Base-by-base conservation (phyloP, 2,329 filamentous ascomycete species). In the Apiospora rasikravindrae region DNA sequence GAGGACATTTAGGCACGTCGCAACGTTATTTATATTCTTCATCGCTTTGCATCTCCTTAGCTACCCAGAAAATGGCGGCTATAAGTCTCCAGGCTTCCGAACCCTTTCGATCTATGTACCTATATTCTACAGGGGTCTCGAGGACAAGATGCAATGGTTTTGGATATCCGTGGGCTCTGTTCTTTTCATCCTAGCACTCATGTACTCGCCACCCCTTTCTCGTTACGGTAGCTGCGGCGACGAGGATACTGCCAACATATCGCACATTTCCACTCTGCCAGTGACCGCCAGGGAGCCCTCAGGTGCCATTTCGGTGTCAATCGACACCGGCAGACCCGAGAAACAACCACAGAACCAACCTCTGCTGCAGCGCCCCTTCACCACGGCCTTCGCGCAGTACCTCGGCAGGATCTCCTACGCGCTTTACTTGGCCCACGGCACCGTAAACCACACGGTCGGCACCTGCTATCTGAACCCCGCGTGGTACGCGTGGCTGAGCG, bases 391-490 rank as follows among this genome's bases (percentile, higher is more conserved):
- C n/a, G 82, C 89, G 5, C 88, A 90, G 76, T 91, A 91, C 79
- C 81, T 91, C 8, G 89, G 89, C 72, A 86, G 86, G 77, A 87
- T 91, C 75, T 90, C 88, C 70, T 91, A 89, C 77, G 86, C 88
- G 68, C 77, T 91, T 29, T 91, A 91, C 78, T 84, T 91, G n/a
- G 87, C 90, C 82, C 89, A 91, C 77, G 88, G 88, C 0, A 86
- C 87, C 3, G 84, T 86, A 1, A 84, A 87, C 77, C 88, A 89
- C 75, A 84, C 85, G 2, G 76, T 87, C 26, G 88, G 88, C 13
- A 90, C 88, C 74, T 81, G 84, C 47, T 84, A 86, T 72, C 83
- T 89, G 76, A 83, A 83, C 47, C 83, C 84, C 80, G 86, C 83
- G 0, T 89, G 85, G 79, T 24, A 14, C 13, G 53, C 86, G 47